Evolutionary conservation across 345 rosid species (phyloP), one percentile per base, ranked within the genome.

Genomic region (Salix viminalis): DNA sequence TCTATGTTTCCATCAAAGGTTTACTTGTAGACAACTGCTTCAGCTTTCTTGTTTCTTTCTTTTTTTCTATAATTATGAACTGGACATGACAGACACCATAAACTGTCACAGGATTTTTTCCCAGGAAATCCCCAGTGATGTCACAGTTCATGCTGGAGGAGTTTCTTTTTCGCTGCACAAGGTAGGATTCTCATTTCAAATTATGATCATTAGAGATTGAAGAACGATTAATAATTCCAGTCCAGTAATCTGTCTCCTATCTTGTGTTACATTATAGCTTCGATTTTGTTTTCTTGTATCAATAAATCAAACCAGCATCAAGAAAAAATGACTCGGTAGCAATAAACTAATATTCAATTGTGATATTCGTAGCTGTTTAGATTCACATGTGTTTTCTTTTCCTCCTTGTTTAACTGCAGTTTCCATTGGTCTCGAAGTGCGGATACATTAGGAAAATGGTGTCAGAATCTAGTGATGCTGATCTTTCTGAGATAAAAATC

Each of bases 111-210:
- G 97, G 99, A 96, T 96, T 76, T 90, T 91, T 75, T 95, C 97
- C 64, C 97, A 95, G 80, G 99, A 96, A 79, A 91, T 93, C 69
- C 91, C 99, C 36, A 96, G 99, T 84, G 98, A 96, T 86, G 88
- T 96, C 74, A 88, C 87, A 0, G 88, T 91, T 84, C 83, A 88
- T 74, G 91, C 88, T 56, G 96, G 90, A 65, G 96, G 88, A 84
- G 77, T 85, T 80, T 91, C 94, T 44, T 91, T 93, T 81, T 86
- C 96, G 56, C 78, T 96, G 48, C 99, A 93, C 75, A 91, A 93
- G 98, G 98, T 91, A 77, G 41, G 62, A 75, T 46, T 66, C 73
- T 65, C 73, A 37, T 36, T 71, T 72, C 68, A 67, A 54, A 72
- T 39, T 62, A 39, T 79, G 26, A 19, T 46, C 54, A 50, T 32